Percentiles rank a stretch among this genome's conserved stretches.
Conservation (phyloP, 2,329 filamentous ascomycete genomes). For the Eutypella sp. region DNA sequence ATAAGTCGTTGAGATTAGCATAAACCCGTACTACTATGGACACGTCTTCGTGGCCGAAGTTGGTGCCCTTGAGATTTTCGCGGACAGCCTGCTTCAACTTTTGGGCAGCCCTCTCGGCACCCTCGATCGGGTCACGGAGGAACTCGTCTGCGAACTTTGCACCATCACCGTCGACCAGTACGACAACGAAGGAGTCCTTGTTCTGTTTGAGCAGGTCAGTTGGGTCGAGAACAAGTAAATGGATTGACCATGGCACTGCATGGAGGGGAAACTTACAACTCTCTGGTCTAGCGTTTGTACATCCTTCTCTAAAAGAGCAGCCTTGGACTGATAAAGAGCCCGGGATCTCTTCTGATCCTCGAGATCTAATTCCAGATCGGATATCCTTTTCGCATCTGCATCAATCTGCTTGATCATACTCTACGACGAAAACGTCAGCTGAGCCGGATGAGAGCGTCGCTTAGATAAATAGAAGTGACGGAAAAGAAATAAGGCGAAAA, state of each 20-base stretch:
- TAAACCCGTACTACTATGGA: constrained; percentile 29
- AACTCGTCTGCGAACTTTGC: constrained; percentile 30
- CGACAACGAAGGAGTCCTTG: constrained; percentile 26
- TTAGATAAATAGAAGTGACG: no score
- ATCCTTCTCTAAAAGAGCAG: constrained; percentile 17
- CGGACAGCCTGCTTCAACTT: constrained; percentile 28
- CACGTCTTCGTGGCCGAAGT: constrained; percentile 21
- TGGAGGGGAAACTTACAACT: constrained; percentile 18
- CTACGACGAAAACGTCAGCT: constrained; percentile 13
- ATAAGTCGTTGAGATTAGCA: constrained; percentile 29
- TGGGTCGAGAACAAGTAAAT: neutral
- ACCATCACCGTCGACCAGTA: constrained; percentile 30
- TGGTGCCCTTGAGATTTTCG: constrained; percentile 18
- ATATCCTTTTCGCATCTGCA: constrained; percentile 18
- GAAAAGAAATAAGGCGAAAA: no score
- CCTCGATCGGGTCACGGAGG: constrained; percentile 21
- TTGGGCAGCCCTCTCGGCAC: constrained; percentile 25
- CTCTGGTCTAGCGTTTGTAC: constrained; percentile 13
- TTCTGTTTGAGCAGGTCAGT: constrained; percentile 18
- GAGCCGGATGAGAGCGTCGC: neutral
- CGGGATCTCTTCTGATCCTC: constrained; percentile 24
- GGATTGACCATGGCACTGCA: neutral
- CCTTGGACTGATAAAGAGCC: constrained; percentile 17
- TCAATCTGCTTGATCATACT: constrained; percentile 22
- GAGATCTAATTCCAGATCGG: constrained; percentile 23